Evolutionary conservation across 495 filamentous ascomycete species (phyloP).

Genomic region (Neurospora sp.): DNA sequence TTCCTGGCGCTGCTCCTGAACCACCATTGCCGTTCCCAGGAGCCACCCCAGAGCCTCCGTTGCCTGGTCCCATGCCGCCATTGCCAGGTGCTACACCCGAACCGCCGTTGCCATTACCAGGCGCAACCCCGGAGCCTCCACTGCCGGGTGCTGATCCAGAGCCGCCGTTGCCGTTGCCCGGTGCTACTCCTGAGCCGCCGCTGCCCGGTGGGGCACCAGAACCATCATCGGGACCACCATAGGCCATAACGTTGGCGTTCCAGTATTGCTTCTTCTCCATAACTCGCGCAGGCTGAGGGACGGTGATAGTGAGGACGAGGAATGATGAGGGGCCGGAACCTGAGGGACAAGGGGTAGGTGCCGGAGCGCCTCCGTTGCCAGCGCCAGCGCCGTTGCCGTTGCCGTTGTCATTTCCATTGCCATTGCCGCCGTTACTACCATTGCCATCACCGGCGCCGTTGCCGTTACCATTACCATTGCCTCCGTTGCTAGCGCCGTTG

Average conservation of each 20-base stretch:
- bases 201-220: not conserved
- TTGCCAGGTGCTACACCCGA: not conserved
- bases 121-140: not conserved
- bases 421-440: conserved; percentile 1
- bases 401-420: conserved; percentile 2
- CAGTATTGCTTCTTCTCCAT: not conserved
- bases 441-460: conserved; percentile 2
- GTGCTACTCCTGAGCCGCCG: not conserved
- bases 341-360: conserved; percentile 4
- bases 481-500: not conserved
- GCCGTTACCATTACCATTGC: not conserved
- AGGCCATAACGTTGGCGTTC: not conserved
- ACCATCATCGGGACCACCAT: not conserved
- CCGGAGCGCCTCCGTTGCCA: not conserved
- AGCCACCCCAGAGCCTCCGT: conserved; percentile 1
- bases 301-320: conserved; percentile 10
- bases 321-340: not conserved
- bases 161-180: not conserved
- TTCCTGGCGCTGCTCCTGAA: conserved; percentile 2
- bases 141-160: not conserved
- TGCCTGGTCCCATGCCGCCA: not conserved
- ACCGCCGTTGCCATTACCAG: not conserved
- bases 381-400: not conserved
- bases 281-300: not conserved
- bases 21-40: conserved; percentile 5